phyloP scores from a whole-genome alignment of 2,329 filamentous ascomycete genomes.

The Xylaria hypoxylon region DNA sequence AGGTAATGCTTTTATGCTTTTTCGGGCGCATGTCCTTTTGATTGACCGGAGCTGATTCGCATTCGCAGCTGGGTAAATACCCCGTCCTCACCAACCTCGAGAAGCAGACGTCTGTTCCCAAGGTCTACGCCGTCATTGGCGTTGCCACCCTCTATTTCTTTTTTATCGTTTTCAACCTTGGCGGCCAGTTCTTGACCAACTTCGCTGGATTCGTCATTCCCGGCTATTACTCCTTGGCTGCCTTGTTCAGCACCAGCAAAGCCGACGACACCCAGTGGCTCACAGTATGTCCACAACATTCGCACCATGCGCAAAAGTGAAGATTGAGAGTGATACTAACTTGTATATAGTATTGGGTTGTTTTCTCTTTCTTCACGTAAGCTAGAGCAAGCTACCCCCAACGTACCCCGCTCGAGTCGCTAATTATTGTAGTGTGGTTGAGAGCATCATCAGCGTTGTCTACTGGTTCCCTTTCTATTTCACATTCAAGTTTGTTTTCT shows the following conservation, averaged over 20 bases:
- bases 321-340: conserved; percentile 46
- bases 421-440: conserved; percentile 68
- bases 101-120: conserved; percentile 84
- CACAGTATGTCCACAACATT: conserved; percentile 66
- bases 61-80: conserved; percentile 82
- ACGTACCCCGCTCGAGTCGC: conserved; percentile 21
- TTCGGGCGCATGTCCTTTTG: conserved; percentile 33
- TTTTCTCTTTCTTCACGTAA: conserved; percentile 82
- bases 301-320: conserved; percentile 29
- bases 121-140: conserved; percentile 85
- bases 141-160: conserved; percentile 85
- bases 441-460: conserved; percentile 85
- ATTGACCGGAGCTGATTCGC: conserved; percentile 39
- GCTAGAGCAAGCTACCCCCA: conserved; percentile 42
- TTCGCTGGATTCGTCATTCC: conserved; percentile 85
- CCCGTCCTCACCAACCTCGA: conserved; percentile 85
- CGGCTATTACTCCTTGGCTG: conserved; percentile 84
- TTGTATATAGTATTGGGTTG: conserved; percentile 80
- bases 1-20: conserved; percentile 66
- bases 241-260: conserved; percentile 78
- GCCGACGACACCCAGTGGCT: conserved; percentile 85
- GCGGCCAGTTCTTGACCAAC: conserved; percentile 88
- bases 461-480: conserved; percentile 99
- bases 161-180: conserved; percentile 92
- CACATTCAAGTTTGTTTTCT: conserved; percentile 98